Evolutionary conservation across 768 basidiomycete species (phyloP).

Genomic region (Tricholoma matsutake): DNA sequence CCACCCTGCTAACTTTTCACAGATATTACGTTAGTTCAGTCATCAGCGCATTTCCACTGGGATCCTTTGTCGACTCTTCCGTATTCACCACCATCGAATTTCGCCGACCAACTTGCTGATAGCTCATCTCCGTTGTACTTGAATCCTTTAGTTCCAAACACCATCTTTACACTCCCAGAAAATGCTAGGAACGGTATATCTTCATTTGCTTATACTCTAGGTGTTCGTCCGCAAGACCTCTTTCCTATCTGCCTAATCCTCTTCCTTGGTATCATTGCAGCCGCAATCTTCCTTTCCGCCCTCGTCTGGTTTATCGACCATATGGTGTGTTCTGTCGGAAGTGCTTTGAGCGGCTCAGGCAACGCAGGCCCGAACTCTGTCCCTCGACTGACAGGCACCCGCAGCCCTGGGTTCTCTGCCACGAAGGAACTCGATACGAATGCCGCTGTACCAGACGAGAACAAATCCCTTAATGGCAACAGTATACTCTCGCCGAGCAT

Average conservation of each 20-base stretch:
- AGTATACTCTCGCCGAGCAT: slow-evolving; percentile 20
- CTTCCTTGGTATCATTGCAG: slow-evolving; percentile 77
- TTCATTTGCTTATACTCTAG: slow-evolving; percentile 82
- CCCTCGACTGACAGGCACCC: slow-evolving; percentile 27
- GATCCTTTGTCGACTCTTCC: slow-evolving; percentile 56
- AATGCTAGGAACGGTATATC: slow-evolving; percentile 67
- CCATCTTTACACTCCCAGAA: slow-evolving; percentile 66
- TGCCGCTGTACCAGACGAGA: slow-evolving; percentile 40
- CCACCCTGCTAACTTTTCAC: slow-evolving; percentile 5
- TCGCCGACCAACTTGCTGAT: slow-evolving; percentile 71
- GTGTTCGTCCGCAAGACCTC: slow-evolving; percentile 77
- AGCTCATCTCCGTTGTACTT: slow-evolving; percentile 75
- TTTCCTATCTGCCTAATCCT: slow-evolving; percentile 80
- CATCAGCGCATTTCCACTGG: slow-evolving; percentile 53
- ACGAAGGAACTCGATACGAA: slow-evolving; percentile 49
- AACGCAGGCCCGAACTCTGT: slow-evolving; percentile 14
- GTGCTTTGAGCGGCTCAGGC: slow-evolving; percentile 14
- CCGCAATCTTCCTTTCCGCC: slow-evolving; percentile 64
- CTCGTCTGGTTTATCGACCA: slow-evolving; percentile 74
- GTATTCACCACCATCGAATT: slow-evolving; percentile 67
- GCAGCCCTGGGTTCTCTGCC: slow-evolving; percentile 34
- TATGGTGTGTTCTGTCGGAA: slow-evolving; percentile 36
- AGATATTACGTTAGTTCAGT: slow-evolving; percentile 75
- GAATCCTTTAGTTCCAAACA: slow-evolving; percentile 62
- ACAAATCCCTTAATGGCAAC: slow-evolving; percentile 44